Conservation (phyloP, 345 rosid species). For the Populus pruinosa region DNA sequence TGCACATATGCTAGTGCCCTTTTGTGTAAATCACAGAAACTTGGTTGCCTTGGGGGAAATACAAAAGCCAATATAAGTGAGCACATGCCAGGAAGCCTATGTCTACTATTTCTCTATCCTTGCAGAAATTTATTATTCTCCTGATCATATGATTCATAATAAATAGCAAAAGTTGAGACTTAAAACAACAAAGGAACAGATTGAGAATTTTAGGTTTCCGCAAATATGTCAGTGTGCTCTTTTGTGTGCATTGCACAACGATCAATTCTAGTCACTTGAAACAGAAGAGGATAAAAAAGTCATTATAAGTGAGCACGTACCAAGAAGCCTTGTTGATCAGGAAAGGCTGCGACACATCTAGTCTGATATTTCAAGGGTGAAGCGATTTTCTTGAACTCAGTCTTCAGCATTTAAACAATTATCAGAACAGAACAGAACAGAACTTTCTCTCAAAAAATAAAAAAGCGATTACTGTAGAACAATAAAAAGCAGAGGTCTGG, state of each 20-base stretch:
- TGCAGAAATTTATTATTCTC: no score
- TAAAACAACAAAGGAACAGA: neutral
- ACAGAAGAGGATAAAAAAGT: neutral
- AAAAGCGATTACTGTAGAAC: neutral
- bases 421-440: neutral
- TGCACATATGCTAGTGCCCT: no score
- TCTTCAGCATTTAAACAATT: conserved; percentile 32
- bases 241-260: neutral
- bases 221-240: neutral
- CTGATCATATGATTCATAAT: neutral
- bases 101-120: no score
- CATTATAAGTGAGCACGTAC: conserved; percentile 35
- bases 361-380: conserved; percentile 97
- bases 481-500: neutral
- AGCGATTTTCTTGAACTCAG: conserved; percentile 77
- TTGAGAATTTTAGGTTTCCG: neutral
- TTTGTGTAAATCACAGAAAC: no score
- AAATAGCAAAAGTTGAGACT: neutral
- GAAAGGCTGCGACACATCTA: conserved; percentile 93
- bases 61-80: no score
- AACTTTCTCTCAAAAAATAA: neutral
- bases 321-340: conserved; percentile 98
- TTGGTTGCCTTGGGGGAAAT: no score
- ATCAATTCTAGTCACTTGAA: neutral
- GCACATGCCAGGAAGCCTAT: no score